A percentile compares a stretch with the other conserved stretches of the same genome.
Conservation (phyloP, 1,284 basidiomycete genomes). For the Entoloma clypeatum region DNA sequence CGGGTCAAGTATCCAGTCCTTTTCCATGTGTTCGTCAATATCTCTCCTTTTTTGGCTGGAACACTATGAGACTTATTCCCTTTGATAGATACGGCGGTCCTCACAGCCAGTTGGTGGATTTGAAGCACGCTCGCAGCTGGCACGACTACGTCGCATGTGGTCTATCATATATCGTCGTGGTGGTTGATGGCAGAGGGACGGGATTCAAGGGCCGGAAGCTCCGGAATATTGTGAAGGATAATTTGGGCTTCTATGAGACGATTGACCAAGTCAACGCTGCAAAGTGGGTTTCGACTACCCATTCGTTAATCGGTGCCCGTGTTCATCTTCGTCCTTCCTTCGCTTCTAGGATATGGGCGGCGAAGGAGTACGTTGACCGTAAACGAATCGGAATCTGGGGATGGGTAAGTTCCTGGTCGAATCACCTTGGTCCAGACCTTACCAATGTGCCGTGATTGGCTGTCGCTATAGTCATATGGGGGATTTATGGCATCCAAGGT, state of each 20-base stretch:
- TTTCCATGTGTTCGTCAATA: slow-evolving; percentile 67
- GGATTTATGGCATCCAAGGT: slow-evolving; percentile 93
- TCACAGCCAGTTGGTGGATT: slow-evolving; percentile 72
- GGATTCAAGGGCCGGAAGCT: slow-evolving; percentile 83
- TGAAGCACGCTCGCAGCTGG: slow-evolving; percentile 75
- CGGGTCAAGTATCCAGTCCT: slow-evolving; percentile 92
- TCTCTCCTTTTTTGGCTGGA: slow-evolving; percentile 6
- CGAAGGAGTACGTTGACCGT: slow-evolving; percentile 75
- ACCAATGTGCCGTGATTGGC: slow-evolving; percentile 8
- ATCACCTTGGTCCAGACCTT: slow-evolving; percentile 6
- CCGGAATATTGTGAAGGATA: slow-evolving; percentile 79
- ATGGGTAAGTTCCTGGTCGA: slow-evolving; percentile 71
- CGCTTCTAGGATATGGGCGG: slow-evolving; percentile 67
- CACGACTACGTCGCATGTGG: slow-evolving; percentile 82
- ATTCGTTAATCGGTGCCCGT: slow-evolving; percentile 5
- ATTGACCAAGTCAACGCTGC: slow-evolving; percentile 87
- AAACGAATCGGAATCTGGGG: slow-evolving; percentile 92
- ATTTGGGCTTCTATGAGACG: slow-evolving; percentile 85
- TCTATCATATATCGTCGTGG: slow-evolving; percentile 82
- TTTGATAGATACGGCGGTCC: slow-evolving; percentile 83
- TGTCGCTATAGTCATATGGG: slow-evolving; percentile 70
- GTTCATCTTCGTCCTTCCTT: no score
- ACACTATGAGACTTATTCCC: slow-evolving; percentile 1
- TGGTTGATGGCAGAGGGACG: slow-evolving; percentile 92
- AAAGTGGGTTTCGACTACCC: slow-evolving; percentile 42